Conservation (phyloP, 2,329 filamentous ascomycete species). For the Diplodia mutila region DNA sequence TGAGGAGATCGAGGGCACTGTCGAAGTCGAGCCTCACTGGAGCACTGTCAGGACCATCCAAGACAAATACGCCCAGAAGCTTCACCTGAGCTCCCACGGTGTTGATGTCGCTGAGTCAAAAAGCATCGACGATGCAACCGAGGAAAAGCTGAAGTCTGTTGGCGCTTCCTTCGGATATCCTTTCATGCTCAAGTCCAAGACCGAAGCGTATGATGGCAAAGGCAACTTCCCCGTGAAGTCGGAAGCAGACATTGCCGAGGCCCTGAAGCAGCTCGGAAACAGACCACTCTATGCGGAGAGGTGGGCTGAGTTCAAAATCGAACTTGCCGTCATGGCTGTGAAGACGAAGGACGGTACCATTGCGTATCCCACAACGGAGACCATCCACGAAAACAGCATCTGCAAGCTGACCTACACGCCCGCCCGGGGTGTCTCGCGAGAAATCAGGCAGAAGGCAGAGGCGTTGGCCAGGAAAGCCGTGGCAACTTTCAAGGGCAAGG, state of each 20-base stretch:
- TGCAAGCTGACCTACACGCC: slow-evolving; percentile 92
- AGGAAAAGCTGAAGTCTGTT: slow-evolving; percentile 65
- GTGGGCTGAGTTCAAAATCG: slow-evolving; percentile 82
- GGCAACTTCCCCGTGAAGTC: slow-evolving; percentile 70
- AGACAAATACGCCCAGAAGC: slow-evolving; percentile 91
- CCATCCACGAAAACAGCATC: slow-evolving; percentile 91
- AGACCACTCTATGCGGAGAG: slow-evolving; percentile 85
- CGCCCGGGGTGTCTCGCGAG: slow-evolving; percentile 68
- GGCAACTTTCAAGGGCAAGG: slow-evolving; percentile 79
- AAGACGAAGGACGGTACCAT: slow-evolving; percentile 76
- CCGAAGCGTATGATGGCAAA: slow-evolving; percentile 89
- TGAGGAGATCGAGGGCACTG: slow-evolving; percentile 74
- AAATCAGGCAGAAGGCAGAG: slow-evolving; percentile 68
- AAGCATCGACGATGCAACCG: slow-evolving; percentile 63
- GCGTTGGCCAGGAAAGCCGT: slow-evolving; percentile 79
- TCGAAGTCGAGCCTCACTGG: slow-evolving; percentile 77
- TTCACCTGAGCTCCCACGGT: slow-evolving; percentile 68
- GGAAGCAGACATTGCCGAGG: slow-evolving; percentile 64
- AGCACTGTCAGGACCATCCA: slow-evolving; percentile 86
- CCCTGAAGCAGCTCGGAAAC: slow-evolving; percentile 66
- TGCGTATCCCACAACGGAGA: slow-evolving; percentile 90
- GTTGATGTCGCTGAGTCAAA: slow-evolving; percentile 75
- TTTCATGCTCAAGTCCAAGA: slow-evolving; percentile 90
- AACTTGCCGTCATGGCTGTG: slow-evolving; percentile 93
- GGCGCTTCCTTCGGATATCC: slow-evolving; percentile 73